These are phyloP conservation scores for Graphium sp. DNA, from an alignment of 2,329 filamentous ascomycete genomes.

Conservation along the genomic window DNA sequence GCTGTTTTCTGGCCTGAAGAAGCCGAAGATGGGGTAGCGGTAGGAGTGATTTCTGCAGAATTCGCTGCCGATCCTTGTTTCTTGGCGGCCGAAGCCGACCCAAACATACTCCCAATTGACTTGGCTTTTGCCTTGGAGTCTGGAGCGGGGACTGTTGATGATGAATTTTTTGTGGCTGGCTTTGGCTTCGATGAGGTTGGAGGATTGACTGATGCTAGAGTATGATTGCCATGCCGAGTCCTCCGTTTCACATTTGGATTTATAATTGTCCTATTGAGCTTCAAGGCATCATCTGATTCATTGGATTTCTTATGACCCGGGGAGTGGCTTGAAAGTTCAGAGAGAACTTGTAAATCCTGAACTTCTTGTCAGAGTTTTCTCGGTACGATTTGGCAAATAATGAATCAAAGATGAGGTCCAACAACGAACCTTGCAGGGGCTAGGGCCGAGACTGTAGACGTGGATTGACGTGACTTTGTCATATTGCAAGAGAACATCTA, in stretches of 20 bases:
- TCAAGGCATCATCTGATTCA: not conserved
- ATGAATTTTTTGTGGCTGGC: not conserved
- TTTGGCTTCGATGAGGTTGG: not conserved
- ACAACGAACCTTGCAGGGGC: constrained; percentile 35
- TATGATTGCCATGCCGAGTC: constrained; percentile 13
- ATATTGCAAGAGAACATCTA: constrained; percentile 52
- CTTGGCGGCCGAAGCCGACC: not conserved
- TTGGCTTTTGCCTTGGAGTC: not conserved
- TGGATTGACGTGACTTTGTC: constrained; percentile 64
- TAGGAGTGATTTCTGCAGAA: constrained; percentile 6
- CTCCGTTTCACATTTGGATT: constrained; percentile 1
- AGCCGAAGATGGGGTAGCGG: constrained; percentile 12
- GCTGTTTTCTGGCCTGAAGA: constrained; percentile 20
- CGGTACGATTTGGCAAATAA: too few relatives aligned
- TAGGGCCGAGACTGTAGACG: constrained; percentile 68
- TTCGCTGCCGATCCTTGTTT: constrained; percentile 10
- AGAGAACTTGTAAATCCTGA: constrained; percentile 3
- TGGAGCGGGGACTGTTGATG: not conserved
- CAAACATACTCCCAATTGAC: too few relatives aligned
- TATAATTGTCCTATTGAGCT: not conserved
- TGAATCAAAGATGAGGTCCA: too few relatives aligned
- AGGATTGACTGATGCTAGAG: constrained; percentile 6
- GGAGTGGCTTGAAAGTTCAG: not conserved
- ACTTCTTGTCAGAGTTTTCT: too few relatives aligned
- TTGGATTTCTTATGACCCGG: too few relatives aligned